These are phyloP conservation scores for Calycina herbarum DNA, from an alignment of 2,329 filamentous ascomycete genomes.

Conservation along the genomic window DNA sequence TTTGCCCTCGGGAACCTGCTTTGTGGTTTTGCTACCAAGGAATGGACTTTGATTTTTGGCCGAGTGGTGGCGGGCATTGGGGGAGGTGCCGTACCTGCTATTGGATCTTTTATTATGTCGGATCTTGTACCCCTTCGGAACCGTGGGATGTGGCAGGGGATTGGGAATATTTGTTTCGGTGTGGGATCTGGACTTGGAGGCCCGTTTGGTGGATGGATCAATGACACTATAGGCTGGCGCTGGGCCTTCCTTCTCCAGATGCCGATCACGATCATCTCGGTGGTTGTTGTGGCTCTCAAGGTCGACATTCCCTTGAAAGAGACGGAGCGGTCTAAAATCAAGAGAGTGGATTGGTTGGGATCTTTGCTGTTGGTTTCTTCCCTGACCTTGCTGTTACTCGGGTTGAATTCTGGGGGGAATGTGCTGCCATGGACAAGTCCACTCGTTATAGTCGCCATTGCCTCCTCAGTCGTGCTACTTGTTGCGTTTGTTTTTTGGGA, in stretches of 20 bases:
- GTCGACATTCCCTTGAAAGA: constrained; percentile 1
- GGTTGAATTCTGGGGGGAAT: not conserved
- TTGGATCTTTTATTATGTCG: constrained; percentile 67
- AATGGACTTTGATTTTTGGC: constrained; percentile 63
- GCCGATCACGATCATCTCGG: constrained; percentile 55
- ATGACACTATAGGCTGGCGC: constrained; percentile 70
- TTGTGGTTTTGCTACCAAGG: constrained; percentile 63
- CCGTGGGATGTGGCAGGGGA: constrained; percentile 69
- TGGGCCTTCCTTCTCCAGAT: constrained; percentile 72
- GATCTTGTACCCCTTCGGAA: constrained; percentile 69
- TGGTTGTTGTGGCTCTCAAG: not conserved
- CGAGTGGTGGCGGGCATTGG: constrained; percentile 56
- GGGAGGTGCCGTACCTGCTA: constrained; percentile 66
- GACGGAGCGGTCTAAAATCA: not conserved
- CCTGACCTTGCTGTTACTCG: constrained; percentile 4
- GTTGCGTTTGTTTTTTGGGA: constrained; percentile 18
- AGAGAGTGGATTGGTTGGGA: constrained; percentile 5
- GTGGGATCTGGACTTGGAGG: constrained; percentile 65
- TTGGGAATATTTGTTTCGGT: constrained; percentile 66
- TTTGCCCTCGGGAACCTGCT: constrained; percentile 63
- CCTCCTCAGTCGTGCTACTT: constrained; percentile 42
- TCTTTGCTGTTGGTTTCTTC: constrained; percentile 1
- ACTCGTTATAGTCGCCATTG: constrained; percentile 45
- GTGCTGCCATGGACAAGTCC: constrained; percentile 36
- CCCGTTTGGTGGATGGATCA: constrained; percentile 66